phyloP scores from a whole-genome alignment of 176 grass and related monocot genomes.

The Rhynchospora pubera region DNA sequence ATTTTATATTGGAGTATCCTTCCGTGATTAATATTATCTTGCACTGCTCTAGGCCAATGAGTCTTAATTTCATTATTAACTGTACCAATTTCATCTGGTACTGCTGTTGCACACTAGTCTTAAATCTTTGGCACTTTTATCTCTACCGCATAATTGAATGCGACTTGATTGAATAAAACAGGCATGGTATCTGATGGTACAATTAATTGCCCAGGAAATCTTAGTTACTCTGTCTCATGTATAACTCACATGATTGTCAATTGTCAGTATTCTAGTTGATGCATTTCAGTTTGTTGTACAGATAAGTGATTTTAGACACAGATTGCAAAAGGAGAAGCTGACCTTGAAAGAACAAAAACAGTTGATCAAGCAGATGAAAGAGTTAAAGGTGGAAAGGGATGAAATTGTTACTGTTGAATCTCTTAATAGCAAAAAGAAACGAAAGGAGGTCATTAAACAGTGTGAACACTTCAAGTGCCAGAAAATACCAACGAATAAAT shows the following conservation, averaged over 20 bases:
- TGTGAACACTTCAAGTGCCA: not conserved
- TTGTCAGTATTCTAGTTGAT: not conserved
- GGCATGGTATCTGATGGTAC: too few species aligned
- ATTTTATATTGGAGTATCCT: not conserved
- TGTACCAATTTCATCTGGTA: not conserved
- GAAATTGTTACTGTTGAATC: not conserved
- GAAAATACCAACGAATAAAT: not conserved
- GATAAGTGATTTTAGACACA: not conserved
- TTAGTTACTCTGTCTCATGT: too few species aligned
- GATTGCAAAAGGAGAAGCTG: not conserved
- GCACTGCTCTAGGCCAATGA: not conserved
- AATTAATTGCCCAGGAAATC: too few species aligned
- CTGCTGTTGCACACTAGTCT: too few species aligned
- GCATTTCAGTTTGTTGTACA: not conserved
- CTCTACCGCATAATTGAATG: not conserved
- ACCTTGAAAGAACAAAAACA: not conserved
- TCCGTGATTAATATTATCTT: not conserved
- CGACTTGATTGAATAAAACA: not conserved
- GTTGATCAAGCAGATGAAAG: not conserved
- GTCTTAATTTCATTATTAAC: not conserved
- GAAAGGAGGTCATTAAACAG: not conserved
- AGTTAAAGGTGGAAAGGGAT: not conserved
- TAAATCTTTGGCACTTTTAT: not conserved
- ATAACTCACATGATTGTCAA: too few species aligned
- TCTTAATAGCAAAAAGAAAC: not conserved